Base-by-base conservation (phyloP, 2,329 filamentous ascomycete genomes). In the Colletotrichum sansevieriae region DNA sequence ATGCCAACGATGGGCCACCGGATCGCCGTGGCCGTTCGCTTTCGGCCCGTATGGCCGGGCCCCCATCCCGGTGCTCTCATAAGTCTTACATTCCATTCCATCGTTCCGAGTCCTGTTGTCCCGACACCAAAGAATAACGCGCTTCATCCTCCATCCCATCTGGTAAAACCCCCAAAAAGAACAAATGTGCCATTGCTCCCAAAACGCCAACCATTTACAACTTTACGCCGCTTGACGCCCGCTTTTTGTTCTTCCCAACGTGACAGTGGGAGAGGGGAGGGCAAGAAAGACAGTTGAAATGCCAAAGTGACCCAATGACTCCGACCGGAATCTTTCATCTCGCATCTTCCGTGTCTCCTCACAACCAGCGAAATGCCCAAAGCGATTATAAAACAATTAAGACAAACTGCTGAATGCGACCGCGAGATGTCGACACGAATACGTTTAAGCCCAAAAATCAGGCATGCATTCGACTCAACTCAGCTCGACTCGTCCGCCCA, bases 401-500 rank as follows among this genome's bases (percentile, higher is more conserved):
- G 37, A 54, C 37, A 22, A 44, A 29, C 9, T 15, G 43, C 49
- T 43, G 63, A 35, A 39, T 44, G 56, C 49, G 13, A 46, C 25
- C 51, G 51, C 33, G 25, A 63, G 29, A 63, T 25, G 4, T 54
- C 49, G 35, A 25, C 8, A 22, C 56, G 33, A 29, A 63, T n/a
- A 29, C 29, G 7, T 29, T 7, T 0, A 8, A 8, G 29, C 29
- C 29, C 29, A 29, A 29, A 7, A 9, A 29, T 29, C 1, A 29
- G 29, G 29, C 29, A 9, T 9, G 29, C 29, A 8, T 9, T 29
- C 29, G 29, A 29, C 29, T 29, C 29, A 51, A 52, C 35, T 58
- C 54, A 60, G 37, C 56, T 69, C 51, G 49, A 41, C 15, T 69
- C 62, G 66, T 69, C 66, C 62, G 62, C 62, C 8, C 62, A 56